Conservation (phyloP, 1,284 basidiomycete genomes). For the Cystobasidium pallidum region DNA sequence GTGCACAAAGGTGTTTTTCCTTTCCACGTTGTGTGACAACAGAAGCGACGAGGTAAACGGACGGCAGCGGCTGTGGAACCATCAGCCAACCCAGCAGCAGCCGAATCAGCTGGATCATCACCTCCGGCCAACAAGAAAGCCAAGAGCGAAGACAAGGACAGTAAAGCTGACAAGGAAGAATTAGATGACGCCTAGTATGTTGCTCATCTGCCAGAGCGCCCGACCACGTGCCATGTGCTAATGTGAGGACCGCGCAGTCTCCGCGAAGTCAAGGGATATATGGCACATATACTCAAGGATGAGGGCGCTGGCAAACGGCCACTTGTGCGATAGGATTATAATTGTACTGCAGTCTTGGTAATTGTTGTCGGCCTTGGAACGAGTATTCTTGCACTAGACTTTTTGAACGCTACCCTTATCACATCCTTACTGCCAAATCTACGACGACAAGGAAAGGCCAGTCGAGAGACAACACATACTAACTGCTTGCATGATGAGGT, state of each 20-base stretch:
- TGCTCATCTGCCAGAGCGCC: no score
- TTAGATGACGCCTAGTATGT: conserved; percentile 37
- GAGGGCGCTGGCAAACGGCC: conserved; percentile 42
- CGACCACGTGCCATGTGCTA: no score
- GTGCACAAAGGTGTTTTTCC: neutral
- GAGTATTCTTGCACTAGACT: no score
- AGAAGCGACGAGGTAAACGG: conserved; percentile 41
- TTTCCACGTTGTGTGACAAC: neutral
- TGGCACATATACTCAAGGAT: conserved; percentile 28
- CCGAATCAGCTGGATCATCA: neutral
- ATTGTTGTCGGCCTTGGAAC: neutral
- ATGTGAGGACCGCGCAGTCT: no score
- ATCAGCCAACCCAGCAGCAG: neutral
- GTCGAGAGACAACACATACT: neutral
- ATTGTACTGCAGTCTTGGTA: neutral
- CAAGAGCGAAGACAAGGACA: conserved; percentile 1
- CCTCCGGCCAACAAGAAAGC: conserved; percentile 30
- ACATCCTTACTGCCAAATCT: neutral
- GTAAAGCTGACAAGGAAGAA: conserved; percentile 11
- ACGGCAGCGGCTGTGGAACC: conserved; percentile 22
- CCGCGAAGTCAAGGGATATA: conserved; percentile 16
- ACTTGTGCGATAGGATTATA: conserved; percentile 13
- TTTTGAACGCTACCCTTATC: neutral
- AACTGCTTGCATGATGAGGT: neutral
- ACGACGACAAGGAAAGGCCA: neutral